Base-by-base conservation (phyloP, 2,329 filamentous ascomycete genomes). In the Mariannaea elegans region DNA sequence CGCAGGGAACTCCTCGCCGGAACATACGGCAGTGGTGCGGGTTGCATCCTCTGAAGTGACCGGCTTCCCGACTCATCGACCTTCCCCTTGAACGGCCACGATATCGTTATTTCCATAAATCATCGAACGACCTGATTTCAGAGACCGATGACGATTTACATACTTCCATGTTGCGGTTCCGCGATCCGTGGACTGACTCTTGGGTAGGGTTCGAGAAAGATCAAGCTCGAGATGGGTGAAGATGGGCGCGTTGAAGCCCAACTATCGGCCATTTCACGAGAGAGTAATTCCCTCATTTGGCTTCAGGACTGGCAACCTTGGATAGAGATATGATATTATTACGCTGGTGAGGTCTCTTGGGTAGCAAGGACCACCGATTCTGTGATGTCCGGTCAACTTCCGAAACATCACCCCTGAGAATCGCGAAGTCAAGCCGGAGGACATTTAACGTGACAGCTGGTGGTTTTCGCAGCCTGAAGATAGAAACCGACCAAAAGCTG, bases 1-100 rank as follows among this genome's bases (percentile, higher is more conserved):
- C 42, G 41, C 42, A 53, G 32, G 48, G 47, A 59, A 34, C 4
- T 19, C 59, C 45, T 56, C 23, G 42, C 32, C 59, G 59, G 55
- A 46, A 53, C 18, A 29, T 27, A 55, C 53, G 55, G 46, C 50
- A 53, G 16, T 39, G 49, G 21, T 38, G 41, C 45, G 29, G 36
- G 42, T 45, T 4, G 39, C 32, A 34, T 52, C 29, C 38, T n/a
- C 41, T 21, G 7, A 45, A 12, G 18, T 3, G 32, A 21, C 19
- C 23, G 34, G 27, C 48, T 27, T 5, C 24, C 24, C 24, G 9
- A 27, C 24, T 27, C 46, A 23, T 48, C 32, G 29, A 42, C 45
- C 55, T 31, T 46, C 54, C 13, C 46, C 41, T 49, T 47, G 7
- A 32, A 49, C 45, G 13, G n/a, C 41, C 19, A 32, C 27, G 19